Conservation (phyloP, 1,139 yeast species). For the Kodamaea fungicola region DNA sequence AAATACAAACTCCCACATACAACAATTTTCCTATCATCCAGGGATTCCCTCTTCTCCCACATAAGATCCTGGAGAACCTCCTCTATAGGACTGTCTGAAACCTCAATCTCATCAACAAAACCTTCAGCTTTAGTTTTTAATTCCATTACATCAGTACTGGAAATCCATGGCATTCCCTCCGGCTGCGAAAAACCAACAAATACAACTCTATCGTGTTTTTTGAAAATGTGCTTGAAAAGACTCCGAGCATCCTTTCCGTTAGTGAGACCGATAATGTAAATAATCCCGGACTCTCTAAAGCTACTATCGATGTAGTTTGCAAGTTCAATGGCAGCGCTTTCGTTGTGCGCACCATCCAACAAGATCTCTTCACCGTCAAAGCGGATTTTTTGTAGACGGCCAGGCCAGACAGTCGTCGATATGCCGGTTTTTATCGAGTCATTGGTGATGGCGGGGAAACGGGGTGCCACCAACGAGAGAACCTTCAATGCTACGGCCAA, state of each 20-base stretch:
- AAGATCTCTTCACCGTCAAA: slow-evolving; percentile 30
- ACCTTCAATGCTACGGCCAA: slow-evolving; percentile 66
- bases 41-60: slow-evolving; percentile 13
- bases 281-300: slow-evolving; percentile 29
- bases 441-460: slow-evolving; percentile 19
- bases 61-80: slow-evolving; percentile 20
- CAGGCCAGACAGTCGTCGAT: slow-evolving; percentile 52
- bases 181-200: slow-evolving; percentile 65
- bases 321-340: slow-evolving; percentile 73
- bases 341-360: slow-evolving; percentile 92
- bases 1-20: slow-evolving; percentile 80
- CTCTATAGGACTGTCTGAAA: slow-evolving; percentile 13
- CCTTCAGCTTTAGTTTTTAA: slow-evolving; percentile 30
- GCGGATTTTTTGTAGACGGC: slow-evolving; percentile 50
- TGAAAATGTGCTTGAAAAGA: slow-evolving; percentile 51
- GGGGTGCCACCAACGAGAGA: slow-evolving; percentile 32
- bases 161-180: slow-evolving; percentile 93
- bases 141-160: slow-evolving; percentile 40
- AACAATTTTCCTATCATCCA: slow-evolving; percentile 40
- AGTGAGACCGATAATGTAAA: slow-evolving; percentile 73
- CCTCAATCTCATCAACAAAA: slow-evolving; percentile 28
- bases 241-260: slow-evolving; percentile 60
- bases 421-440: slow-evolving; percentile 50
- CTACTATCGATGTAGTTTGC: slow-evolving; percentile 22
- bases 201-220: slow-evolving; percentile 50